Conservation (phyloP, 805 yeast genomes). For the Scheffersomyces spartinae region DNA sequence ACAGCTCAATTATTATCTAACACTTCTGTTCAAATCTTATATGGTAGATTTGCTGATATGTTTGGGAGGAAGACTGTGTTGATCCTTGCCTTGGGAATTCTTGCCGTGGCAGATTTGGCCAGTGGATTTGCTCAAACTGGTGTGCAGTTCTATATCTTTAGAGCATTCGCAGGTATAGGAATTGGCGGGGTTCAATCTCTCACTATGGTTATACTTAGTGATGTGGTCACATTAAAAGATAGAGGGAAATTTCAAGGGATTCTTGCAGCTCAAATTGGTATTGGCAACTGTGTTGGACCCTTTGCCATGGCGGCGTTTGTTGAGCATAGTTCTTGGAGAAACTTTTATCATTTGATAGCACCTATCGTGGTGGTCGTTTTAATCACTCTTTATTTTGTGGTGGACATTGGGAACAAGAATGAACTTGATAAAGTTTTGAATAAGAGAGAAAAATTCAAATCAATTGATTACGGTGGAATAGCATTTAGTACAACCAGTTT, state of each 20-base stretch:
- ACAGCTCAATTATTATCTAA: constrained; percentile 41
- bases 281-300: constrained; percentile 47
- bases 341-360: constrained; percentile 37
- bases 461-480: constrained; percentile 44
- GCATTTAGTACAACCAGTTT: constrained; percentile 35
- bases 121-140: constrained; percentile 41
- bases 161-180: constrained; percentile 48
- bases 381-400: constrained; percentile 17
- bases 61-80: constrained; percentile 39
- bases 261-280: constrained; percentile 37
- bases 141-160: constrained; percentile 36
- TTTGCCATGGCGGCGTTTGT: constrained; percentile 42
- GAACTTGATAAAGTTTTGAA: constrained; percentile 15
- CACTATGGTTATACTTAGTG: constrained; percentile 42
- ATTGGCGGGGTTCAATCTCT: constrained; percentile 41
- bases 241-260: constrained; percentile 51
- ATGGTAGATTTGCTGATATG: constrained; percentile 45
- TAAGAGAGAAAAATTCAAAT: constrained; percentile 25
- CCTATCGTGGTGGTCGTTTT: constrained; percentile 27
- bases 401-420: constrained; percentile 23
- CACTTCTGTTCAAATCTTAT: constrained; percentile 39
- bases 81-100: constrained; percentile 23
- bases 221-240: constrained; percentile 39
- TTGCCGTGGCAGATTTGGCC: constrained; percentile 34
- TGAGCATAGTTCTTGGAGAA: constrained; percentile 36